Evolutionary conservation across 331 rosid species (phyloP).

Genomic region (Malus hybrid): DNA sequence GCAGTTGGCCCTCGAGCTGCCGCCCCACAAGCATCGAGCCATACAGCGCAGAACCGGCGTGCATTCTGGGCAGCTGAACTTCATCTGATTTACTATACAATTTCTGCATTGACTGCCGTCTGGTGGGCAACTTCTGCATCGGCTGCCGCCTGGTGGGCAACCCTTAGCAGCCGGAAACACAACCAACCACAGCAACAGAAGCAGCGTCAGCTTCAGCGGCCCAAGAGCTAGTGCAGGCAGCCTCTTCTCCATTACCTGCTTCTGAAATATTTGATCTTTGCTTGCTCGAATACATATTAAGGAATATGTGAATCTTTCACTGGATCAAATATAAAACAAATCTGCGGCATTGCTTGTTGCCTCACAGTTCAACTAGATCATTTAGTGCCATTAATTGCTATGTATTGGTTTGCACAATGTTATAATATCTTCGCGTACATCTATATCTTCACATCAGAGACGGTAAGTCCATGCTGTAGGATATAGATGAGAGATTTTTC

Average conservation of each 20-base stretch:
- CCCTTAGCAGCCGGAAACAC: constrained; percentile 25
- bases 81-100: constrained; percentile 57
- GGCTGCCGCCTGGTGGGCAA: constrained; percentile 37
- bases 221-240: neutral
- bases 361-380: neutral
- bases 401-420: constrained; percentile 44
- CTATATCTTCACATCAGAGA: neutral
- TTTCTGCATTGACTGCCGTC: constrained; percentile 36
- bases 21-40: constrained; percentile 82
- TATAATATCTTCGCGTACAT: neutral
- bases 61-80: constrained; percentile 48
- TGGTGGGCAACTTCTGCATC: constrained; percentile 36
- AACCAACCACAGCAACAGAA: constrained; percentile 18
- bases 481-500: too few species aligned
- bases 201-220: constrained; percentile 9
- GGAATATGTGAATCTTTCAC: neutral
- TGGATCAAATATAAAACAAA: too few species aligned
- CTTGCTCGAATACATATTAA: neutral
- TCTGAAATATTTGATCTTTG: neutral
- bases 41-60: constrained; percentile 57
- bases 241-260: constrained; percentile 19
- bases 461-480: neutral
- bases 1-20: constrained; percentile 42
- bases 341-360: too few species aligned
- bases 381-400: constrained; percentile 27